Percentiles rank a stretch among this genome's conserved stretches.
Evolutionary conservation across 345 rosid genomes (phyloP).

Genomic region (Turritis glabra): DNA sequence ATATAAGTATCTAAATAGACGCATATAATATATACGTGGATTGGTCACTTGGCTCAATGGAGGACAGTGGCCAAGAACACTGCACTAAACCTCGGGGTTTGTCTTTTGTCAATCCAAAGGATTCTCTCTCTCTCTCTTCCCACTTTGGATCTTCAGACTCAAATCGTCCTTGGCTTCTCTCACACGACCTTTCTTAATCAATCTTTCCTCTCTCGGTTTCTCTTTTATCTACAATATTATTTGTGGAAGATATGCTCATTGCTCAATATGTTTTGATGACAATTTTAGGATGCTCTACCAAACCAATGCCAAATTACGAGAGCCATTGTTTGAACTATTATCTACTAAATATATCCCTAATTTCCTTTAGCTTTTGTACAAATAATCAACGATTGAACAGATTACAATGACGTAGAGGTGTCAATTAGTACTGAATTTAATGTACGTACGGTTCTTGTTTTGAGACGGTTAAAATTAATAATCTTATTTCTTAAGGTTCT

Average conservation of each 20-base stretch:
- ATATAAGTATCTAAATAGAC: not conserved
- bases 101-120: constrained; percentile 43
- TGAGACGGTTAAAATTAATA: not conserved
- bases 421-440: not conserved
- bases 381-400: not conserved
- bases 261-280: not conserved
- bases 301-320: not conserved
- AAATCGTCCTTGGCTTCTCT: constrained; percentile 12
- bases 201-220: not conserved
- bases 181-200: not conserved
- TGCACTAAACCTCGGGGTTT: constrained; percentile 38
- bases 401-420: not conserved
- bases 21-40: not conserved
- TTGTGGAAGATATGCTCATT: not conserved
- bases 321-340: not conserved
- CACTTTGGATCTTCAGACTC: constrained; percentile 17
- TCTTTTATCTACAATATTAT: not conserved
- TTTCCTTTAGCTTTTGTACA: not conserved
- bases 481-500: not conserved
- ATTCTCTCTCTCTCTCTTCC: constrained; percentile 17
- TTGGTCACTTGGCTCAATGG: constrained; percentile 40
- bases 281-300: not conserved
- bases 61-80: constrained; percentile 29
- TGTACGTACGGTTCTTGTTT: not conserved
- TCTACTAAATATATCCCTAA: not conserved